Conservation (phyloP, 805 yeast species). For the Komagataella phaffii region DNA sequence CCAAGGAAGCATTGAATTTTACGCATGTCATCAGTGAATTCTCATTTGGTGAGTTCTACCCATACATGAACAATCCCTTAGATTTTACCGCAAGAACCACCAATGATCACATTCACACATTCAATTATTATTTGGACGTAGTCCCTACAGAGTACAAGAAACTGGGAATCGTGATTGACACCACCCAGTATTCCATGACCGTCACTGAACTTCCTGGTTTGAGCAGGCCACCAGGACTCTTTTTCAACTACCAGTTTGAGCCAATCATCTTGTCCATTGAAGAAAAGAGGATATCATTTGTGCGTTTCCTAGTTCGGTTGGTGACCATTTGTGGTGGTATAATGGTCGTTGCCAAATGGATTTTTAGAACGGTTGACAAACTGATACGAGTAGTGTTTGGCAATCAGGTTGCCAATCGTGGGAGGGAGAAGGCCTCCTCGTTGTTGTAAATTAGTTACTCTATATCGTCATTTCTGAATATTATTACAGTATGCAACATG, state of each 20-base stretch:
- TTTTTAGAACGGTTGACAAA: conserved; percentile 43
- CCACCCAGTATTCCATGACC: conserved; percentile 75
- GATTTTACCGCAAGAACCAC: conserved; percentile 59
- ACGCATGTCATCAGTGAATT: conserved; percentile 79
- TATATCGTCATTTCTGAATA: background rate
- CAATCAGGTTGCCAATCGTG: conserved; percentile 34
- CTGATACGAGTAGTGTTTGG: conserved; percentile 42
- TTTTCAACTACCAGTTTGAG: conserved; percentile 77
- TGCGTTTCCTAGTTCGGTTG: conserved; percentile 63
- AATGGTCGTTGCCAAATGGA: conserved; percentile 55
- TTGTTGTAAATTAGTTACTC: background rate
- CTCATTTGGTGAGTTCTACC: conserved; percentile 84
- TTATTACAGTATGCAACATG: background rate
- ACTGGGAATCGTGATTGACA: conserved; percentile 60
- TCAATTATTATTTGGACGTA: conserved; percentile 58
- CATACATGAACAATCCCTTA: conserved; percentile 77
- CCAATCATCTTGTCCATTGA: conserved; percentile 60
- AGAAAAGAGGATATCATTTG: conserved; percentile 65
- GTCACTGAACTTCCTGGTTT: conserved; percentile 17
- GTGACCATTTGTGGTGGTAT: conserved; percentile 80
- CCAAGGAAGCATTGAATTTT: conserved; percentile 47
- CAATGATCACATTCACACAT: conserved; percentile 32
- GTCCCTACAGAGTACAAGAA: conserved; percentile 73
- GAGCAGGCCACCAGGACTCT: conserved; percentile 56
- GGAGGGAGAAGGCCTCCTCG: conserved; percentile 24